A percentile compares a stretch with the other conserved stretches of the same genome.
phyloP scores from a whole-genome alignment of 768 basidiomycete genomes.

The Mycena amicta region DNA sequence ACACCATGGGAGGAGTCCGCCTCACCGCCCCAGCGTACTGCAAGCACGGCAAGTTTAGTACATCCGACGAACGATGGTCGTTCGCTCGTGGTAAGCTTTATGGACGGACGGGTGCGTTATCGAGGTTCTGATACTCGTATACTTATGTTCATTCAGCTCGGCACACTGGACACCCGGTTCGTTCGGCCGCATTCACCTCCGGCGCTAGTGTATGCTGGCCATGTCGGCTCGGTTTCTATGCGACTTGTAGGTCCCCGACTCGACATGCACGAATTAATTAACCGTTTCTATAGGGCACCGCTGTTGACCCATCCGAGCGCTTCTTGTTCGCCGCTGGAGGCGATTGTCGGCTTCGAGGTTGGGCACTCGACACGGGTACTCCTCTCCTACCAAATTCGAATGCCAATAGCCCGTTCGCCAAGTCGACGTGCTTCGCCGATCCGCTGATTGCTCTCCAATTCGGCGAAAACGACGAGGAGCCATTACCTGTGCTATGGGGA shows the following conservation, averaged over 20 bases:
- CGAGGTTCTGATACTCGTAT: background rate
- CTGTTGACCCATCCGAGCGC: slow-evolving; percentile 55
- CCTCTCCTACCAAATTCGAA: slow-evolving; percentile 27
- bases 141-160: slow-evolving; percentile 2
- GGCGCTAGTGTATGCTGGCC: slow-evolving; percentile 6
- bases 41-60: slow-evolving; percentile 28
- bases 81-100: slow-evolving; percentile 24
- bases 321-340: slow-evolving; percentile 72
- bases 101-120: slow-evolving; percentile 21
- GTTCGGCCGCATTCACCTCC: slow-evolving; percentile 6
- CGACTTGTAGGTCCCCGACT: slow-evolving; percentile 6
- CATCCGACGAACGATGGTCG: slow-evolving; percentile 24
- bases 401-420: background rate
- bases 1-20: slow-evolving; percentile 4
- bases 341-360: slow-evolving; percentile 64
- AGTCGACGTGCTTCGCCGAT: background rate
- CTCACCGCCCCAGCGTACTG: slow-evolving; percentile 25
- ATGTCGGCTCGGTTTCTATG: background rate
- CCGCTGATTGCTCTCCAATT: background rate
- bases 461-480: background rate
- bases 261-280: background rate
- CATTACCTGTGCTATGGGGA: background rate
- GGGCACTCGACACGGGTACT: slow-evolving; percentile 65
- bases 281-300: slow-evolving; percentile 56
- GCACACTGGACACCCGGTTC: slow-evolving; percentile 16